These are phyloP conservation scores for Sisymbrium altissimum DNA, from an alignment of 345 rosid genomes.

Conservation along the genomic window DNA sequence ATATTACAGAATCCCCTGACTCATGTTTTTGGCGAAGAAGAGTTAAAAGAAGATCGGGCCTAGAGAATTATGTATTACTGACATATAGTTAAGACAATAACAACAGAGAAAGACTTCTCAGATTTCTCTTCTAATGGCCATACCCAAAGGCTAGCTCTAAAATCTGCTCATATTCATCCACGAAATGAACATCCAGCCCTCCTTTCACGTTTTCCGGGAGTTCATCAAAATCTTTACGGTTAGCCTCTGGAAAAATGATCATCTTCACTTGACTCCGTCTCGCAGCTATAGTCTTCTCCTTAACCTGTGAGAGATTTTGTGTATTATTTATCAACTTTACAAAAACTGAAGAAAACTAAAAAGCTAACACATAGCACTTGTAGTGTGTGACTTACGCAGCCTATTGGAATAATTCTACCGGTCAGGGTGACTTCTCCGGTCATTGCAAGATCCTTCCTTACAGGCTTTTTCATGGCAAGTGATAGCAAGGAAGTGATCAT, in stretches of 20 bases:
- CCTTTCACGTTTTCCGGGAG: constrained; percentile 68
- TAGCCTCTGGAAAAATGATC: constrained; percentile 71
- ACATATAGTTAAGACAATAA: too few species aligned
- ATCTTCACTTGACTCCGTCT: constrained; percentile 72
- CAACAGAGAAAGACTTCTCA: too few species aligned
- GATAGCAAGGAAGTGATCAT: constrained; percentile 92
- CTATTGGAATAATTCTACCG: constrained; percentile 82
- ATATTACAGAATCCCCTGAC: background rate
- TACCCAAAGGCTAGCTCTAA: constrained; percentile 43
- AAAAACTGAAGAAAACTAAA: background rate
- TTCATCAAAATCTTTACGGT: constrained; percentile 78
- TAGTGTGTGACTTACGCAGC: constrained; percentile 59
- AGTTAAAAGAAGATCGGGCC: too few species aligned
- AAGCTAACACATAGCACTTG: background rate
- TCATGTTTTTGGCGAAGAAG: background rate
- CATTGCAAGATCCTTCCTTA: constrained; percentile 85
- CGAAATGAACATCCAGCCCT: constrained; percentile 85
- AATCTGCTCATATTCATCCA: constrained; percentile 58
- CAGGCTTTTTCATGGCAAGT: constrained; percentile 72
- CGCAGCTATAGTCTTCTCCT: constrained; percentile 89
- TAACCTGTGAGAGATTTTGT: constrained; percentile 46
- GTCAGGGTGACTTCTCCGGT: constrained; percentile 90
- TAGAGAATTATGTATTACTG: too few species aligned
- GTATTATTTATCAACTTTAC: background rate
- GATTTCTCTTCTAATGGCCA: background rate